These are phyloP conservation scores for Stenocarpella maydis DNA, from an alignment of 2,329 filamentous ascomycete species.

Conservation along the genomic window DNA sequence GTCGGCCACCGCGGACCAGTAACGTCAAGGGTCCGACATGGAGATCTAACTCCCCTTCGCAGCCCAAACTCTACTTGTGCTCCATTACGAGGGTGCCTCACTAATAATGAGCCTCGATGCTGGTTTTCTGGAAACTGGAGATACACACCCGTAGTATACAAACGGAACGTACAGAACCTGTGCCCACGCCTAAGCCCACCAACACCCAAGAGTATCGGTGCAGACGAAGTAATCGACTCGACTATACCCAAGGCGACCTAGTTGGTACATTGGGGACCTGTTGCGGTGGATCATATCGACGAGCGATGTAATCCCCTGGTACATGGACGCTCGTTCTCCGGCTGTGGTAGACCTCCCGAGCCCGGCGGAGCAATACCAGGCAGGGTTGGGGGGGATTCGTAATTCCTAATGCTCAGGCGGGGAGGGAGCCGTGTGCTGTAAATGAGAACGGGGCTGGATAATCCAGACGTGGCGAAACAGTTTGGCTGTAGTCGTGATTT, in stretches of 20 bases:
- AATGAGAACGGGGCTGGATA: too few species aligned
- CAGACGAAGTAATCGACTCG: too few species aligned
- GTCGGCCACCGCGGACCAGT: slow-evolving; percentile 13
- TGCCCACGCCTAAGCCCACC: too few species aligned
- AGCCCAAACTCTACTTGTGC: neutral
- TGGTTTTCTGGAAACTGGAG: too few species aligned
- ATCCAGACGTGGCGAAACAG: too few species aligned
- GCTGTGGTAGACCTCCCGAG: neutral
- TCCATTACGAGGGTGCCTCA: neutral
- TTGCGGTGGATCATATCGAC: slow-evolving; percentile 49
- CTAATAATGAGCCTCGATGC: neutral
- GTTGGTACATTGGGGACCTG: slow-evolving; percentile 45
- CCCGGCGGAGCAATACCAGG: neutral
- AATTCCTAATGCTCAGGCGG: neutral
- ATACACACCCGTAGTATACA: too few species aligned
- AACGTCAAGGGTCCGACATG: neutral
- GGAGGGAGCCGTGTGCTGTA: too few species aligned
- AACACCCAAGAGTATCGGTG: too few species aligned
- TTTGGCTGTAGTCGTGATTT: too few species aligned
- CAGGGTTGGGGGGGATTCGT: neutral
- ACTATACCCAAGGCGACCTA: too few species aligned
- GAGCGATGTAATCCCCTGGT: slow-evolving; percentile 48
- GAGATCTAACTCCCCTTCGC: neutral
- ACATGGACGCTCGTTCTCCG: neutral
- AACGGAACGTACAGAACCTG: too few species aligned